Percentiles rank a stretch among this genome's conserved stretches.
Evolutionary conservation across 306 rosid genomes (phyloP).

Genomic region (Delonix regia): DNA sequence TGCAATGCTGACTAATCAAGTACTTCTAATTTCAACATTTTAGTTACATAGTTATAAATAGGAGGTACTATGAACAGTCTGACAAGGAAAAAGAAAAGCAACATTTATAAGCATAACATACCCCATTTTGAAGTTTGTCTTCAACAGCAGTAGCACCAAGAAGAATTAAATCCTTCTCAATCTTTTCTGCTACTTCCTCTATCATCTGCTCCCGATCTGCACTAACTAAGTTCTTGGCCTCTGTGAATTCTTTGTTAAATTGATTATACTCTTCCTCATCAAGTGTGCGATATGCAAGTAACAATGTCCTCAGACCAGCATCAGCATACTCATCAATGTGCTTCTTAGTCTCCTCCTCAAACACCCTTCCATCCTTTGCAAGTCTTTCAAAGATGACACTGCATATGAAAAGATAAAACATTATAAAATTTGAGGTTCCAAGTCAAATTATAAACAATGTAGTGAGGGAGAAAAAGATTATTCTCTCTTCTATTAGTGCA

Average conservation of each 20-base stretch:
- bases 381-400: constrained; percentile 81
- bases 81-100: background rate
- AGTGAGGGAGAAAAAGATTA: background rate
- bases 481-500: background rate
- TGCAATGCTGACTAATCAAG: too few species aligned
- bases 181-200: constrained; percentile 57
- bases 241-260: constrained; percentile 51
- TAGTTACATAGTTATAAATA: background rate
- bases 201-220: constrained; percentile 58
- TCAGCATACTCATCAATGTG: constrained; percentile 67
- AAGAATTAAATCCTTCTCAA: constrained; percentile 71
- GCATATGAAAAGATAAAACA: constrained; percentile 16
- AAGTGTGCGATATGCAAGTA: constrained; percentile 60
- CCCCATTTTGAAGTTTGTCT: constrained; percentile 83
- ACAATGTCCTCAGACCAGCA: constrained; percentile 77
- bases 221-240: constrained; percentile 65
- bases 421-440: background rate
- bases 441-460: background rate
- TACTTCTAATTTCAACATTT: background rate
- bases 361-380: constrained; percentile 59
- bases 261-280: constrained; percentile 53
- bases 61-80: background rate
- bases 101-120: constrained; percentile 28
- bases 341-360: constrained; percentile 58
- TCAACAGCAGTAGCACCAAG: constrained; percentile 87